Base-by-base conservation (phyloP, 2,329 filamentous ascomycete genomes). In the Aurifilum marmelostoma region DNA sequence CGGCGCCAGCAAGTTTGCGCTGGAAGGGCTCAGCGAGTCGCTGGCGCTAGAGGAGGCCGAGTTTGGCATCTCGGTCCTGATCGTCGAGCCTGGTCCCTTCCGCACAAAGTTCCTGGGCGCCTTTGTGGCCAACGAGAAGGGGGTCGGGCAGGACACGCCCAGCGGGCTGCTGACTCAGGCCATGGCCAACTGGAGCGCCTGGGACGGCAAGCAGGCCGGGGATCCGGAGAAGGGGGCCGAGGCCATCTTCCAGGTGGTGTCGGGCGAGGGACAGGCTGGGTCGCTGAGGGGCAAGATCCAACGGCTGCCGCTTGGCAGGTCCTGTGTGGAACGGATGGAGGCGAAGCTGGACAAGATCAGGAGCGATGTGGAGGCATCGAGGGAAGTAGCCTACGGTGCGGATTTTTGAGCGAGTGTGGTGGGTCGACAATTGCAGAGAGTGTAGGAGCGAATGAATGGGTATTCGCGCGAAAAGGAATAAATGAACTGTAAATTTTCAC, bases 41-140 rank as follows among this genome's bases (percentile, higher is more conserved):
- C 72, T 83, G 27, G 52, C 0, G 74, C 78, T 0, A 67, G 68
- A 1, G 81, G 83, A 67, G 52, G 52, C 24, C 24, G 73, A 83
- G 0, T 73, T 74, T 6, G 71, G 52, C 52, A 56, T 56, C 39
- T 63, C 73, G 1, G 77, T 82, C 2, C 71, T 83, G 9, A 74
- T 83, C 37, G 79, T 83, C 1, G 79, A 83, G 71, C 81, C 81
- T 0, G 81, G 82, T 0, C 77, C 75, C 0, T 83, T 82, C 73
- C 76, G 80, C 1, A 56, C 52, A 12, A 56, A 56, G 5, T 56
- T 56, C 14, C 52, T 56, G 52, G 24, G 4, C 2, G 52, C 27
- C 27, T 56, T 56, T 29, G 24, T 56, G 11, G 52, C 52, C 52
- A 56, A 56, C 34, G 58, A 60, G 58, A 34, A 60, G 18, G 58